Conservation (phyloP, 2,329 filamentous ascomycete genomes). For the Hymenoscyphus infarciens region DNA sequence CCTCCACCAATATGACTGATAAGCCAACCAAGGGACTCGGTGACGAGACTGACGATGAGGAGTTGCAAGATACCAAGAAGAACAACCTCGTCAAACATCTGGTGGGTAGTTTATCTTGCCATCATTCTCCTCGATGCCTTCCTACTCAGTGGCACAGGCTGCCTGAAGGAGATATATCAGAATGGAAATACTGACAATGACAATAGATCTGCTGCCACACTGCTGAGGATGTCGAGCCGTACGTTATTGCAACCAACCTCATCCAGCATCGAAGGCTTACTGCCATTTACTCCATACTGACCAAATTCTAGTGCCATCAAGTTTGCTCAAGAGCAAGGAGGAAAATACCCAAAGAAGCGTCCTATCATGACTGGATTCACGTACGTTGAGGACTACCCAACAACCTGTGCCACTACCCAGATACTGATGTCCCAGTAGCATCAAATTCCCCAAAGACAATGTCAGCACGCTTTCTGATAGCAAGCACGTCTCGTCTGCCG, state of each 20-base stretch:
- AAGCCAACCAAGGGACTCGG: background rate
- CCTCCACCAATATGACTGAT: background rate
- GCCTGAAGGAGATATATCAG: background rate
- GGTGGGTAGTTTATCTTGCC: constrained; percentile 9
- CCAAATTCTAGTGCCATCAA: constrained; percentile 64
- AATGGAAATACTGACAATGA: background rate
- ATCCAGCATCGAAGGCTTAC: background rate
- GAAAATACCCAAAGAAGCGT: constrained; percentile 81
- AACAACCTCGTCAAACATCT: constrained; percentile 17
- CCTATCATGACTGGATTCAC: constrained; percentile 87
- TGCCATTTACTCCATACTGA: background rate
- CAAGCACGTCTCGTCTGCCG: constrained; percentile 71
- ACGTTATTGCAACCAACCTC: constrained; percentile 4
- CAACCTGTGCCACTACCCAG: background rate
- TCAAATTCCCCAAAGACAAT: constrained; percentile 65
- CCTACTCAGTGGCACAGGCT: background rate
- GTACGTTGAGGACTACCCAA: constrained; percentile 52
- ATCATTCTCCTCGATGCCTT: background rate
- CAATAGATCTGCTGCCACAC: constrained; percentile 13
- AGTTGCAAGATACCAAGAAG: constrained; percentile 15
- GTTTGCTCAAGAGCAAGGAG: constrained; percentile 69
- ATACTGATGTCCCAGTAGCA: constrained; percentile 47
- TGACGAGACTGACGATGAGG: constrained; percentile 10
- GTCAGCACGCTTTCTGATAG: constrained; percentile 63
- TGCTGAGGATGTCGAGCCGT: constrained; percentile 16